A percentile compares a stretch with the other conserved stretches of the same genome.
These are phyloP conservation scores for Tolypocladium inflatum DNA, from an alignment of 2,329 filamentous ascomycete species.

Conservation along the genomic window DNA sequence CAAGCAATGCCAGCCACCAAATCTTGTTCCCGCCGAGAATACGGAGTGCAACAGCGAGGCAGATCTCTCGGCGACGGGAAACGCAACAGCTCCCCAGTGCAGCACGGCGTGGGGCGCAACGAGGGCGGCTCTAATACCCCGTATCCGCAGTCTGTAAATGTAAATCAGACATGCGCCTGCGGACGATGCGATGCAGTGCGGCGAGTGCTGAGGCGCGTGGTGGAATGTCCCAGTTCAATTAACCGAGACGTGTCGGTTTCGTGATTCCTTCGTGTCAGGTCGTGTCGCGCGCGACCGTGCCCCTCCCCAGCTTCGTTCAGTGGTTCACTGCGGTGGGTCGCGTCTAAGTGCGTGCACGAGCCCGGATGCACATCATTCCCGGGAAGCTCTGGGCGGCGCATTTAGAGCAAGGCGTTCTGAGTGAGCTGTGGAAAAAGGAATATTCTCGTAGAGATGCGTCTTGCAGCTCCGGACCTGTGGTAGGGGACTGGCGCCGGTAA, in stretches of 20 bases:
- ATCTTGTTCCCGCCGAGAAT: neutral
- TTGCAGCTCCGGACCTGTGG: neutral
- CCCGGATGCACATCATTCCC: neutral
- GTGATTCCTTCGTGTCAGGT: conserved; percentile 25
- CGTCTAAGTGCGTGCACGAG: conserved; percentile 1
- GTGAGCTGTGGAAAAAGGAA: neutral
- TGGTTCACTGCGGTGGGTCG: conserved; percentile 1
- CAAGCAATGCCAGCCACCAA: neutral
- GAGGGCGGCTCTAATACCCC: neutral
- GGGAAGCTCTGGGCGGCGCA: neutral
- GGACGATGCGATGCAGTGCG: neutral
- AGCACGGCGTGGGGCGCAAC: neutral
- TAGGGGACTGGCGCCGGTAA: too few relatives aligned
- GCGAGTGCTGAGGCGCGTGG: conserved; percentile 3
- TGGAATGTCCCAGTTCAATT: conserved; percentile 19
- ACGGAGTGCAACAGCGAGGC: neutral
- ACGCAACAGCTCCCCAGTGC: neutral
- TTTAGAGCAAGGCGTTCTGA: neutral
- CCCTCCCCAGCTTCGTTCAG: neutral
- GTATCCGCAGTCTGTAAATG: neutral
- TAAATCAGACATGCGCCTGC: neutral
- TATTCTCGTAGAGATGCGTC: neutral
- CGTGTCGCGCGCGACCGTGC: conserved; percentile 15
- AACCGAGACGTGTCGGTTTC: conserved; percentile 34
- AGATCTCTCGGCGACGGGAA: neutral